Evolutionary conservation across 257 asterid genomes (phyloP).

Genomic region (Solanum peruvianum): DNA sequence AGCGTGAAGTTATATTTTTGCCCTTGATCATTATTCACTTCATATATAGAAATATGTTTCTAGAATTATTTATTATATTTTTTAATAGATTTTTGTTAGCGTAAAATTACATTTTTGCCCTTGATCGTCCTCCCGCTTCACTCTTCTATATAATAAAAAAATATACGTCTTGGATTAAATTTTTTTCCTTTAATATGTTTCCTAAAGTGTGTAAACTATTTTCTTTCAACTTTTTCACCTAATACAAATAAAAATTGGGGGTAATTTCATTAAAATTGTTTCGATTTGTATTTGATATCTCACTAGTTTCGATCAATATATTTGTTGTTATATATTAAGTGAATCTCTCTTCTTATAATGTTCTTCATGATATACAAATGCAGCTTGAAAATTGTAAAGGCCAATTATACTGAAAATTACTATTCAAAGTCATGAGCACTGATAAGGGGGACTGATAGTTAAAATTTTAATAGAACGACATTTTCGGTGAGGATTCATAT

Average conservation of each 20-base stretch:
- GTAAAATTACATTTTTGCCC: no score
- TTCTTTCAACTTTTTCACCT: not conserved
- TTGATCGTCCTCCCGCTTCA: no score
- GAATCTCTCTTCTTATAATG: no score
- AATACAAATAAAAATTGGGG: not conserved
- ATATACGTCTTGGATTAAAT: not conserved
- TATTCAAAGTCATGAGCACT: not conserved
- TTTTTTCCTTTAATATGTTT: not conserved
- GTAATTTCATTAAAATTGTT: no score
- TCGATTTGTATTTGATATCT: not conserved
- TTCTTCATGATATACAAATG: not conserved
- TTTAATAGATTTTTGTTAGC: no score
- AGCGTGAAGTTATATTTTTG: no score
- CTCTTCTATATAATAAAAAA: not conserved
- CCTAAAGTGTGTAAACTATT: no score
- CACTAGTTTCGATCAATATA: not conserved
- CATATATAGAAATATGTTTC: no score
- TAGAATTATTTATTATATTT: no score
- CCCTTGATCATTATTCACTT: no score
- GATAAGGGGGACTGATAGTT: not conserved
- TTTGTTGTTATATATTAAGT: no score
- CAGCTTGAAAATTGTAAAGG: not conserved
- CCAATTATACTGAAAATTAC: not conserved
- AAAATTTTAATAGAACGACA: not conserved
- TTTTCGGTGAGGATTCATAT: no score